Evolutionary conservation across 2,329 filamentous ascomycete species (phyloP), one percentile per base, ranked within the genome.

Genomic region (Chaetothyriales sp.): DNA sequence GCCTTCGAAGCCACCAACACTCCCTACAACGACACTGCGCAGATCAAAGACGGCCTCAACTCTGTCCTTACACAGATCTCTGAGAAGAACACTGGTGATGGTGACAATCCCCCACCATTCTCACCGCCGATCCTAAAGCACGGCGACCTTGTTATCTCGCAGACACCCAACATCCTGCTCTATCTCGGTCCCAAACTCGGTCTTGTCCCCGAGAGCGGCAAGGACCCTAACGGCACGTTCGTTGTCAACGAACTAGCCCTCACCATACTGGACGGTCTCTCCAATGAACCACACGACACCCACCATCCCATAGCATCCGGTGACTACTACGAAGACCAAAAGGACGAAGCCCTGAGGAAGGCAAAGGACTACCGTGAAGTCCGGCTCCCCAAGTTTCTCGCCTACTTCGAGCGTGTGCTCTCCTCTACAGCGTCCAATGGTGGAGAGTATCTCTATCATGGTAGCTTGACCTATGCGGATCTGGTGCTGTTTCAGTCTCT

Each of bases 241-340:
- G 73, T 76, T 51, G 70, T 87, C 55, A 80, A 86, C 53, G 73
- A 72, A 47, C 73, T 89, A 25, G 73, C 76, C 0, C 67, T 89
- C 53, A 89, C 85, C 2, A 81, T 83, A 1, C 67, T 89, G 18
- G 86, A 90, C 60, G 77, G 77, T 0, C 66, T 89, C 46, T 78
- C 77, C 61, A 81, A 83, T 58, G 86, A 89, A 68, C 66, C 79
- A 0, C 86, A 89, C 63, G 83, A 89, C 60, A 81, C 78, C 22
- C 86, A 90, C 64, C 86, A 90, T 62, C 86, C 86, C 1, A 70
- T 87, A 49, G 73, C 77, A 1, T 62, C 69, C 0, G 63, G 65
- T 1, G 63, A 76, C 4, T 84, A 82, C 64, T 90, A 89, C 61
- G 83, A 88, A 62, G 83, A 89, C 22, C 86, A 90, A 67, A 86